Conservation (phyloP, 129 eudicot genomes). For the Flaveria sonorensis region DNA sequence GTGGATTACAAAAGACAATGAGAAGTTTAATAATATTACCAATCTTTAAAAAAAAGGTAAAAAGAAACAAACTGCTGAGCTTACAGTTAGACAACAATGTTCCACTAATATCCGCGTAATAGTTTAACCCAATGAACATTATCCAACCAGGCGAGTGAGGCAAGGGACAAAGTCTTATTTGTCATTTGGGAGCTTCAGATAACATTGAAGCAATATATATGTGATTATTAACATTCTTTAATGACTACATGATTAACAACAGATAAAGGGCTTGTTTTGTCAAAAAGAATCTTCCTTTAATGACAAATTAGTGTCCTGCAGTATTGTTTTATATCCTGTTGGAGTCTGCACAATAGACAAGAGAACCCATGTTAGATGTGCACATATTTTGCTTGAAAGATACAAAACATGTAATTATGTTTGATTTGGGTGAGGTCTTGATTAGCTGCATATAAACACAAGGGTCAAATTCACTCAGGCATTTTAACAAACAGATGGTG, state of each 20-base stretch:
- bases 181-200: no score
- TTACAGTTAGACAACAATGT: slow-evolving; percentile 14
- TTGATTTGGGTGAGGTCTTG: slow-evolving; percentile 15
- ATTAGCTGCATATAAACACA: slow-evolving; percentile 13
- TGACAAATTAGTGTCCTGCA: slow-evolving; percentile 20
- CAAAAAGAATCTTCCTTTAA: slow-evolving; percentile 37
- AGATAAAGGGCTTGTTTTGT: slow-evolving; percentile 27
- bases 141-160: no score
- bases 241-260: slow-evolving; percentile 29
- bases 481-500: slow-evolving; percentile 40
- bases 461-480: slow-evolving; percentile 7
- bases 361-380: not conserved
- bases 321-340: not conserved
- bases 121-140: slow-evolving; percentile 7
- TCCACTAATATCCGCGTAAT: slow-evolving; percentile 17
- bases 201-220: no score
- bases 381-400: not conserved
- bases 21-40: slow-evolving; percentile 15
- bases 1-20: slow-evolving; percentile 38
- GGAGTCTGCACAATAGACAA: slow-evolving; percentile 7
- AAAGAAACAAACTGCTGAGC: slow-evolving; percentile 25
- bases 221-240: slow-evolving; percentile 9
- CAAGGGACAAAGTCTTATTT: no score
- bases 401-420: slow-evolving; percentile 4
- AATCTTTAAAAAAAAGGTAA: slow-evolving; percentile 18